phyloP scores from a whole-genome alignment of 495 filamentous ascomycete genomes.

The Recurvomyces mirabilis region DNA sequence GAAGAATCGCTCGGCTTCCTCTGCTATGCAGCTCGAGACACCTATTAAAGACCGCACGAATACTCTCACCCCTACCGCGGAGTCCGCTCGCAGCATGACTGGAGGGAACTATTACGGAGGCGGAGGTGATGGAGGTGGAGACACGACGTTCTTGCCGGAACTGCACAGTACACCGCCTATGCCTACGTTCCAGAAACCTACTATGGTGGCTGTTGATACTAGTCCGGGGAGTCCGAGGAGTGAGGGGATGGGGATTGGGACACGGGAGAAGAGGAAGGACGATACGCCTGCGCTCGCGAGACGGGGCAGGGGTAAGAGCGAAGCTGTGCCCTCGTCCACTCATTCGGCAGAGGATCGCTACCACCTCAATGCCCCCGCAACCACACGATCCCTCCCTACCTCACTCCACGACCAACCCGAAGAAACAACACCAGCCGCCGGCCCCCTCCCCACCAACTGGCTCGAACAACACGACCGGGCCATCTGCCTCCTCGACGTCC shows the following conservation, averaged over 20 bases:
- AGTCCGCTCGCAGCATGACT: too few species aligned
- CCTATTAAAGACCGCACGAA: constrained; percentile 5
- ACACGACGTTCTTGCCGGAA: constrained; percentile 11
- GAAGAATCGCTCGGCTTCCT: constrained; percentile 1
- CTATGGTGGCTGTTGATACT: not conserved
- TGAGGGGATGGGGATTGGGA: too few species aligned
- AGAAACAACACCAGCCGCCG: not conserved
- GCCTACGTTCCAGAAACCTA: constrained; percentile 14
- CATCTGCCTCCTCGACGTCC: constrained; percentile 18
- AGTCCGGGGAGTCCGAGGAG: not conserved
- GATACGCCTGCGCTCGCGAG: not conserved
- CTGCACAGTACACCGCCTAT: constrained; percentile 16
- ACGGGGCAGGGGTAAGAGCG: not conserved
- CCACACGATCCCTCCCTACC: not conserved
- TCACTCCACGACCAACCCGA: too few species aligned
- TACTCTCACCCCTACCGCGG: not conserved
- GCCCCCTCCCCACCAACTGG: constrained; percentile 13
- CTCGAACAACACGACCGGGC: constrained; percentile 14
- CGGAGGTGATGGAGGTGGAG: too few species aligned
- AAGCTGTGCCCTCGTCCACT: not conserved
- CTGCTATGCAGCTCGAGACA: not conserved
- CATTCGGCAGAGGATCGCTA: too few species aligned
- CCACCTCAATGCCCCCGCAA: not conserved
- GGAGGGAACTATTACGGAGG: too few species aligned
- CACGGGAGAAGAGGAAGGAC: too few species aligned